phyloP scores from a whole-genome alignment of 805 yeast genomes.

The Candida pini region DNA sequence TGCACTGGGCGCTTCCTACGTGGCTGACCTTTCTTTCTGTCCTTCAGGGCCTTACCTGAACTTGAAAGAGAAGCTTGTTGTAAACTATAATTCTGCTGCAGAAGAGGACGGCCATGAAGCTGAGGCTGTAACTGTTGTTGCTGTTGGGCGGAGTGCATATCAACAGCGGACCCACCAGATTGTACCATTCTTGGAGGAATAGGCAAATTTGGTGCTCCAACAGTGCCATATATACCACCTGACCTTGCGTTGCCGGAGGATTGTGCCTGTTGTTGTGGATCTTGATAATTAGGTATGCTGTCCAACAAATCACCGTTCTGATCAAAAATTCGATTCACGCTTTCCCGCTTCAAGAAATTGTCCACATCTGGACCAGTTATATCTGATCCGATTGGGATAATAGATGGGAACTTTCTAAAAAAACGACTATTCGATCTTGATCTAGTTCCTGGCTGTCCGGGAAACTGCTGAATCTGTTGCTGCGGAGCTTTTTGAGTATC shows the following conservation, averaged over 20 bases:
- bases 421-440: conserved; percentile 27
- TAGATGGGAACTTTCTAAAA: conserved; percentile 26
- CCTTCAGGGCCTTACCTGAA: conserved; percentile 4
- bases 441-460: conserved; percentile 5
- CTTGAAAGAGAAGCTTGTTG: no score
- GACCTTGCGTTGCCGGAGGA: conserved; percentile 7
- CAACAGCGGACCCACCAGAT: conserved; percentile 5
- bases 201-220: conserved; percentile 18
- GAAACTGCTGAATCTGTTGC: background rate
- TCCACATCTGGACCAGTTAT: conserved; percentile 30
- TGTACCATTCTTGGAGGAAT: conserved; percentile 16
- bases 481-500: conserved; percentile 2
- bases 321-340: conserved; percentile 24
- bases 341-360: conserved; percentile 30
- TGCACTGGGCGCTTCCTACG: conserved; percentile 1
- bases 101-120: background rate
- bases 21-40: conserved; percentile 2
- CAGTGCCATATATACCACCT: conserved; percentile 16
- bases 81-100: background rate
- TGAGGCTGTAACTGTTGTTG: conserved; percentile 5
- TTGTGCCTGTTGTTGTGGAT: conserved; percentile 14
- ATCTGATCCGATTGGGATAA: conserved; percentile 22
- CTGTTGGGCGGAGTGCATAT: conserved; percentile 9
- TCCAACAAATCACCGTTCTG: conserved; percentile 23
- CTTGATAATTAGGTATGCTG: conserved; percentile 19